Evolutionary conservation across 164 flowering plant genomes (phyloP).

Genomic region (Berberis thunbergii): DNA sequence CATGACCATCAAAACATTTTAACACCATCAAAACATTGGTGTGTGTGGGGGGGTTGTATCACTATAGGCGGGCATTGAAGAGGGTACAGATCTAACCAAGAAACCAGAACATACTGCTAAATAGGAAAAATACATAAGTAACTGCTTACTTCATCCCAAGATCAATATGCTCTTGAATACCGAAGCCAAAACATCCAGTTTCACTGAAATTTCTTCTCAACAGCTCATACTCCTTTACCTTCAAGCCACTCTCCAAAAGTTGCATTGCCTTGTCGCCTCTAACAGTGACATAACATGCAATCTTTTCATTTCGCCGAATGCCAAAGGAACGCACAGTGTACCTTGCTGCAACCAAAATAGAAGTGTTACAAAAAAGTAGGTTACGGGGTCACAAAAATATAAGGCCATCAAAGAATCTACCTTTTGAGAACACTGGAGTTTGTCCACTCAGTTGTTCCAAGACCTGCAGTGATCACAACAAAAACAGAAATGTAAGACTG

Average conservation of each 20-base stretch:
- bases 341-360: not conserved
- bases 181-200: no score
- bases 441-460: constrained; percentile 1
- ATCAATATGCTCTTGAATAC: not conserved
- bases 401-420: not conserved
- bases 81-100: not conserved
- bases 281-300: no score
- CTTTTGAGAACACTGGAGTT: not conserved
- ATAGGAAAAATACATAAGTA: not conserved
- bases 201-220: no score
- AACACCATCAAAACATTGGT: not conserved
- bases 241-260: no score
- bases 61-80: not conserved
- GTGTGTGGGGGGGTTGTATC: not conserved
- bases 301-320: not conserved
- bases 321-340: not conserved
- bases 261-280: no score
- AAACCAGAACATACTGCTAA: not conserved
- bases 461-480: not conserved
- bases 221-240: no score
- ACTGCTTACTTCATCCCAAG: not conserved
- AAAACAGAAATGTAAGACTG: not conserved
- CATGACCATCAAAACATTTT: no score
- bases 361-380: not conserved
- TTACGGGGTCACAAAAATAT: not conserved